A percentile compares a stretch with the other conserved stretches of the same genome.
Conservation (phyloP, 768 basidiomycete species). For the Leccinum disarticulatum region DNA sequence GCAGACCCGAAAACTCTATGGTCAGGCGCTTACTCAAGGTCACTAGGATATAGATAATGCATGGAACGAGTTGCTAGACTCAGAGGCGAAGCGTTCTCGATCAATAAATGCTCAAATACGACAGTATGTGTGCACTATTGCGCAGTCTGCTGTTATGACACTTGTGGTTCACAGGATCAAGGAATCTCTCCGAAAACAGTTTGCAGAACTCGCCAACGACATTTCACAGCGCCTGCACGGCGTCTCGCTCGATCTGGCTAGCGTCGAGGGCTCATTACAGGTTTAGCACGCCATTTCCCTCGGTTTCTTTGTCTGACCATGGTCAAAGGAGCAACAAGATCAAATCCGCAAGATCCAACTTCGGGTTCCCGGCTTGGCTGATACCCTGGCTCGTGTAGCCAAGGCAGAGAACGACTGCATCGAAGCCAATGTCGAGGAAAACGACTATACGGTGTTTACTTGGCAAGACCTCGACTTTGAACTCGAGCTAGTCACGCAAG, state of each 20-base stretch:
- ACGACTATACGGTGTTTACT: slow-evolving; percentile 91
- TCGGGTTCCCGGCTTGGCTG: slow-evolving; percentile 64
- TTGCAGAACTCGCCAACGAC: slow-evolving; percentile 74
- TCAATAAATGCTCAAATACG: slow-evolving; percentile 88
- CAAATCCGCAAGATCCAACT: slow-evolving; percentile 63
- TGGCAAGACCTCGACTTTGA: slow-evolving; percentile 90
- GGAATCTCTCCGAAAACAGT: slow-evolving; percentile 71
- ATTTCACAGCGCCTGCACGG: slow-evolving; percentile 67
- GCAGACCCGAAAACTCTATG: slow-evolving; percentile 15
- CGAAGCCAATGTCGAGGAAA: slow-evolving; percentile 93
- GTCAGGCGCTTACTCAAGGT: slow-evolving; percentile 11
- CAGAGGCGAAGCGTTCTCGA: slow-evolving; percentile 75
- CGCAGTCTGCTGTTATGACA: background rate
- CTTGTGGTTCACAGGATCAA: slow-evolving; percentile 61
- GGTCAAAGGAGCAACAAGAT: slow-evolving; percentile 68
- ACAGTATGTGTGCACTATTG: slow-evolving; percentile 52
- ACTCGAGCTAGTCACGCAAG: slow-evolving; percentile 76
- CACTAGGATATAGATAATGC: slow-evolving; percentile 66
- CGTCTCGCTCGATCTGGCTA: slow-evolving; percentile 71
- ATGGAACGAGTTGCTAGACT: slow-evolving; percentile 71
- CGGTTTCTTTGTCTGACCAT: slow-evolving; percentile 11
- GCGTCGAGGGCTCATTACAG: slow-evolving; percentile 75
- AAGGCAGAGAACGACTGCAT: slow-evolving; percentile 73
- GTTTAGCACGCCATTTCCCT: slow-evolving; percentile 35
- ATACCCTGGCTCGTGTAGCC: slow-evolving; percentile 53